Percentiles rank a stretch among this genome's conserved stretches.
Evolutionary conservation across 208 protist species (phyloP).

Genomic region (Trypanosoma cruzi): DNA sequence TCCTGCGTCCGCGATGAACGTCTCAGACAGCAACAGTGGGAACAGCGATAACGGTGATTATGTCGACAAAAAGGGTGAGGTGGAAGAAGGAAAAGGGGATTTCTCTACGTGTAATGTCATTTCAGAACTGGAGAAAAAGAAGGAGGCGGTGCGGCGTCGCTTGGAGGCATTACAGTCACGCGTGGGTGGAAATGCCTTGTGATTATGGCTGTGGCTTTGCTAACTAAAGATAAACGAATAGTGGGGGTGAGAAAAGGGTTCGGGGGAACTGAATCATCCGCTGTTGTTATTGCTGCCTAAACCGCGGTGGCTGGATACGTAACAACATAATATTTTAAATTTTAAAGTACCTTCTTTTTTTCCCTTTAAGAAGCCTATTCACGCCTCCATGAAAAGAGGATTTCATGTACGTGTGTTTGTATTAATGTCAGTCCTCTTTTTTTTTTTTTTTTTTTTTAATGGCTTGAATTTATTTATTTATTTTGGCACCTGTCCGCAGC

Average conservation of each 20-base stretch:
- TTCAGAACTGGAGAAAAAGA: slow-evolving; percentile 41
- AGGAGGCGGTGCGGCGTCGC: slow-evolving; percentile 51
- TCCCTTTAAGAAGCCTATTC: not conserved
- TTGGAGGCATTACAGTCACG: slow-evolving; percentile 49
- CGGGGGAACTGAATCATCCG: not conserved
- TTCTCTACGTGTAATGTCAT: slow-evolving; percentile 1
- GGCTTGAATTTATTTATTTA: no score
- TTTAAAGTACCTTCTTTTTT: not conserved
- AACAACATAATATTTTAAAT: not conserved
- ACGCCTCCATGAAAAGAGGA: not conserved
- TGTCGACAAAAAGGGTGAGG: not conserved
- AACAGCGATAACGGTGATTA: slow-evolving; percentile 24
- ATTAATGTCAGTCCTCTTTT: no score
- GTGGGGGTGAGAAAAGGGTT: no score
- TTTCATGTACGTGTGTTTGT: not conserved
- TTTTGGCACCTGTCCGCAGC: no score
- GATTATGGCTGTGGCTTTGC: not conserved
- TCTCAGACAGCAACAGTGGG: not conserved
- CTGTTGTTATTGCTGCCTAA: not conserved
- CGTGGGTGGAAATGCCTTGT: not conserved
- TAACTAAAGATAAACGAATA: no score
- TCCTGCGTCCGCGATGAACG: slow-evolving; percentile 23
- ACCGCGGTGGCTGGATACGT: not conserved
- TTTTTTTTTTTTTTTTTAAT: no score
- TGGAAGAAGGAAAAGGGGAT: slow-evolving; percentile 4